A percentile compares a stretch with the other conserved stretches of the same genome.
phyloP scores from a whole-genome alignment of 2,329 filamentous ascomycete species.

The Exophiala calicioides region DNA sequence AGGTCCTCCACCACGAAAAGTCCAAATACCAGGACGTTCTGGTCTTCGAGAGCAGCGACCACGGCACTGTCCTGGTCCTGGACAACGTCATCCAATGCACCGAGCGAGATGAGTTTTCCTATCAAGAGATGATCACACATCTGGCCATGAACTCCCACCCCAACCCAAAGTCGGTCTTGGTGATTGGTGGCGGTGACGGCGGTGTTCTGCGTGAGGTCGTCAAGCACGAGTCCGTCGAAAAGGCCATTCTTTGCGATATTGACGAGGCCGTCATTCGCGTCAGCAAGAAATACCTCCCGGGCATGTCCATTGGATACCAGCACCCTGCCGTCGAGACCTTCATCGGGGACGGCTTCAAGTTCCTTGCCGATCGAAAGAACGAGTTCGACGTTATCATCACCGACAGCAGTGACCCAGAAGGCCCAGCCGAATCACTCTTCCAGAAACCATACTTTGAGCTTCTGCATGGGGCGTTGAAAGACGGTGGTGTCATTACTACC shows the following conservation, averaged over 20 bases:
- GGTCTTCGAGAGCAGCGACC: slow-evolving; percentile 96
- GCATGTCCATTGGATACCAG: slow-evolving; percentile 89
- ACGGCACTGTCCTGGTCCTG: slow-evolving; percentile 92
- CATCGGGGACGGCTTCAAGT: slow-evolving; percentile 98
- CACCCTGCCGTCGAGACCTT: slow-evolving; percentile 92
- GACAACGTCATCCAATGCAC: slow-evolving; percentile 99
- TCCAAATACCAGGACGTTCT: slow-evolving; percentile 98
- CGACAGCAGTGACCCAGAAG: slow-evolving; percentile 95
- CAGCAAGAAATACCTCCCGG: slow-evolving; percentile 95
- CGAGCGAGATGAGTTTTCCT: slow-evolving; percentile 96
- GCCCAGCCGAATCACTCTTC: slow-evolving; percentile 94
- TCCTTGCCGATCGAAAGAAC: slow-evolving; percentile 94
- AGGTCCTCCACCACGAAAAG: slow-evolving; percentile 98
- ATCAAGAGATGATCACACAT: slow-evolving; percentile 99
- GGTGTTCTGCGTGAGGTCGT: slow-evolving; percentile 97
- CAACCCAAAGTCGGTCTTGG: slow-evolving; percentile 95
- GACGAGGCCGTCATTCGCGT: slow-evolving; percentile 98
- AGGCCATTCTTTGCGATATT: slow-evolving; percentile 96
- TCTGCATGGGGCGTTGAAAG: slow-evolving; percentile 81
- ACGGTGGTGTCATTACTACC: slow-evolving; percentile 97
- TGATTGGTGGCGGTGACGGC: slow-evolving; percentile 96
- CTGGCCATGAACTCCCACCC: slow-evolving; percentile 98
- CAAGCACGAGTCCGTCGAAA: slow-evolving; percentile 97
- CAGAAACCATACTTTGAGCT: slow-evolving; percentile 99
- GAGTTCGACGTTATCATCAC: slow-evolving; percentile 99